Conservation (phyloP, 768 basidiomycete genomes). For the Neoboletus subvelutipes region DNA sequence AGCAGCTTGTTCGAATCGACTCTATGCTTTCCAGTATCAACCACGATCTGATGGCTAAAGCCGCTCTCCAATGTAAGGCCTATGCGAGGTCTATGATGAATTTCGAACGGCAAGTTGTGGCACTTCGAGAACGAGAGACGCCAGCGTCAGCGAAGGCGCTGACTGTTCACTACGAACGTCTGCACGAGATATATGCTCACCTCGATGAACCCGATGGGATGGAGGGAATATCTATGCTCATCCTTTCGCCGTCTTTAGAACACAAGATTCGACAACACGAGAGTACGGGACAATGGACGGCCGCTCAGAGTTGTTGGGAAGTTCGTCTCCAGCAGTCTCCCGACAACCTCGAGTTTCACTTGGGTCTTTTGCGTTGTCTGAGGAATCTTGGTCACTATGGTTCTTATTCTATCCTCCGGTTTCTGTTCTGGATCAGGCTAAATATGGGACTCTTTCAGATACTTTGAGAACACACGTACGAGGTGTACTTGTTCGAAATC, state of each 20-base stretch:
- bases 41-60: conserved; percentile 85
- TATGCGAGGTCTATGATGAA: conserved; percentile 94
- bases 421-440: background rate
- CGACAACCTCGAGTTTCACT: conserved; percentile 83
- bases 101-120: conserved; percentile 81
- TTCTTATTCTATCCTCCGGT: conserved; percentile 38
- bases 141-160: conserved; percentile 46
- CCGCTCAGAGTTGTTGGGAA: conserved; percentile 99
- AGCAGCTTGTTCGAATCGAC: conserved; percentile 71
- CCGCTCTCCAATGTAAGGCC: conserved; percentile 91
- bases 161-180: conserved; percentile 66
- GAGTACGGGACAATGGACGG: conserved; percentile 95
- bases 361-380: conserved; percentile 87
- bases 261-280: conserved; percentile 98
- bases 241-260: conserved; percentile 86
- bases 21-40: conserved; percentile 82
- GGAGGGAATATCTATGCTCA: conserved; percentile 91
- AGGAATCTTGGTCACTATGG: conserved; percentile 97
- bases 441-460: conserved; percentile 46
- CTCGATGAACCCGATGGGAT: conserved; percentile 99
- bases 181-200: conserved; percentile 95
- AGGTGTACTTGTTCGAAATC: conserved; percentile 82
- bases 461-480: conserved; percentile 92
- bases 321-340: conserved; percentile 88
- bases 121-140: conserved; percentile 42